Conservation (phyloP, 345 rosid genomes). For the Lumnitzera littorea region DNA sequence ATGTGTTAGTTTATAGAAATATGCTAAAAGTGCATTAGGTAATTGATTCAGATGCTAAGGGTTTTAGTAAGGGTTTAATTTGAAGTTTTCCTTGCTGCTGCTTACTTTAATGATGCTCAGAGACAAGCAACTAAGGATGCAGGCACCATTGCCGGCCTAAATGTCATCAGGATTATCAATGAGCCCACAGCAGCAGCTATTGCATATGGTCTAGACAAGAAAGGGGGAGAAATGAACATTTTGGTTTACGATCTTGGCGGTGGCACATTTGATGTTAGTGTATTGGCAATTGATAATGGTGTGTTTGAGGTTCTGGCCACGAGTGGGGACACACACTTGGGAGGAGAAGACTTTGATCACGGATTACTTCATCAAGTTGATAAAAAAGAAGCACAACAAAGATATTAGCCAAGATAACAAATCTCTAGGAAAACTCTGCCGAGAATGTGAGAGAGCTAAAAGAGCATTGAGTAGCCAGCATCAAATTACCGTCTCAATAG, state of each 20-base stretch:
- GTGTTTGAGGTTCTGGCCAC: slow-evolving; percentile 11
- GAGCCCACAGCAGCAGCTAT: slow-evolving; percentile 8
- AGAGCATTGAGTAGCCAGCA: background rate
- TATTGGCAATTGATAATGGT: slow-evolving; percentile 7
- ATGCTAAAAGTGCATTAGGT: too few relatives aligned
- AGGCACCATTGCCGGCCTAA: slow-evolving; percentile 1
- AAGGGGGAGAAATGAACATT: slow-evolving; percentile 2
- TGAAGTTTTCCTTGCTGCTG: background rate
- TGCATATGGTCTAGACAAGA: slow-evolving; percentile 9
- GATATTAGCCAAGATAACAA: background rate
- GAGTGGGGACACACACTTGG: slow-evolving; percentile 12
- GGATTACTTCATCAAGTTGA: background rate
- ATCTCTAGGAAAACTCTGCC: slow-evolving; percentile 1
- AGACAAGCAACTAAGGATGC: slow-evolving; percentile 8
- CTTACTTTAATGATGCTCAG: slow-evolving; percentile 7
- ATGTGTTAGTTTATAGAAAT: too few relatives aligned
- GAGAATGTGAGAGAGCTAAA: slow-evolving; percentile 1
- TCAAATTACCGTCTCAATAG: slow-evolving; percentile 16
- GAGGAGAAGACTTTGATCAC: slow-evolving; percentile 8
- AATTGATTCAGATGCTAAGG: too few relatives aligned
- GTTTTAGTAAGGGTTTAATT: too few relatives aligned
- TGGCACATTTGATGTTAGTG: slow-evolving; percentile 10
- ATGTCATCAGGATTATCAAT: slow-evolving; percentile 5
- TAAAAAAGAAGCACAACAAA: slow-evolving; percentile 5
- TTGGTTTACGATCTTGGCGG: slow-evolving; percentile 11